Evolutionary conservation across 2,329 filamentous ascomycete species (phyloP).

Genomic region (Stemphylium beticola): DNA sequence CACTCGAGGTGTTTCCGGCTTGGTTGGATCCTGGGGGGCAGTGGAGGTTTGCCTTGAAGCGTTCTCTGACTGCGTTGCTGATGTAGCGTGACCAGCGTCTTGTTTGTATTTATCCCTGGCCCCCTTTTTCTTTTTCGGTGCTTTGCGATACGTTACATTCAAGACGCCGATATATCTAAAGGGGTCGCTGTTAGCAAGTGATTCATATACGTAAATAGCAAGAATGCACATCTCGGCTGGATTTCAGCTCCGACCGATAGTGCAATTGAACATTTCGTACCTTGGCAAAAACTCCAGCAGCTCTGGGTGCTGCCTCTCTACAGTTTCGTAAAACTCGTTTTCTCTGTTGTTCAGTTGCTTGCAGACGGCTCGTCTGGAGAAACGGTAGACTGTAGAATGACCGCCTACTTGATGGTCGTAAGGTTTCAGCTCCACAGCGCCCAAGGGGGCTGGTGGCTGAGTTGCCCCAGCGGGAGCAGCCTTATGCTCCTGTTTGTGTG

Average conservation of each 20-base stretch:
- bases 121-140: slow-evolving; percentile 65
- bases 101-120: slow-evolving; percentile 36
- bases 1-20: slow-evolving; percentile 51
- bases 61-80: slow-evolving; percentile 25
- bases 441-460: slow-evolving; percentile 67
- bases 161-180: slow-evolving; percentile 92
- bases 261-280: slow-evolving; percentile 38
- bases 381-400: slow-evolving; percentile 94
- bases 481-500: slow-evolving; percentile 40
- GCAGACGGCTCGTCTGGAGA: slow-evolving; percentile 92
- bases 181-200: slow-evolving; percentile 41
- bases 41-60: slow-evolving; percentile 25
- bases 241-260: slow-evolving; percentile 48
- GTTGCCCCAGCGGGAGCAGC: slow-evolving; percentile 29
- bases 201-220: slow-evolving; percentile 2
- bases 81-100: slow-evolving; percentile 21
- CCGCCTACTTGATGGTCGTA: slow-evolving; percentile 98
- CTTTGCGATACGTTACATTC: slow-evolving; percentile 93
- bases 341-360: slow-evolving; percentile 98
- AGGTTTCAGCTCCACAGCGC: slow-evolving; percentile 93
- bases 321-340: slow-evolving; percentile 97
- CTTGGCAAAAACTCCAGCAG: slow-evolving; percentile 89
- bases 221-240: slow-evolving; percentile 43
- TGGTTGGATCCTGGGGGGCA: slow-evolving; percentile 12
- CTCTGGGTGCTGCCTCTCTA: slow-evolving; percentile 89